phyloP scores from a whole-genome alignment of 768 basidiomycete genomes.

The Mycena metata region DNA sequence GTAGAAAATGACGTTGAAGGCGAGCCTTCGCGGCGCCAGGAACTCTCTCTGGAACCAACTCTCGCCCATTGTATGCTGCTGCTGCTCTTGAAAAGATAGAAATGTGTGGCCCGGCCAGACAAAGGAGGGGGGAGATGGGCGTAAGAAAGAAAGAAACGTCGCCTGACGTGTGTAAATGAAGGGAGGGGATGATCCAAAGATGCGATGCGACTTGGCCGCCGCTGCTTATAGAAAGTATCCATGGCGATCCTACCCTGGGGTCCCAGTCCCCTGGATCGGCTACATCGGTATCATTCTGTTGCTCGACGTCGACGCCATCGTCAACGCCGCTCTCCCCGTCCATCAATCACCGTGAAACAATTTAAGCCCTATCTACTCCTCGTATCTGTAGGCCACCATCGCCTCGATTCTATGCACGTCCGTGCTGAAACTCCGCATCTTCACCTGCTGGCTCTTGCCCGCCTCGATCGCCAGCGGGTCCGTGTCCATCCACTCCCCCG shows the following conservation, averaged over 20 bases:
- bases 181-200: conserved; percentile 34
- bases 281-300: neutral
- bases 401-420: conserved; percentile 98
- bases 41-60: conserved; percentile 83
- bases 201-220: conserved; percentile 21
- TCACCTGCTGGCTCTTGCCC: conserved; percentile 93
- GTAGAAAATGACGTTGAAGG: conserved; percentile 86
- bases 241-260: conserved; percentile 44
- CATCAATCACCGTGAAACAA: neutral
- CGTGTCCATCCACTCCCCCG: conserved; percentile 95
- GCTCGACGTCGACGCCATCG: conserved; percentile 6
- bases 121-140: conserved; percentile 41
- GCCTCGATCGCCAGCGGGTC: conserved; percentile 94
- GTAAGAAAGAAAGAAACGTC: conserved; percentile 43
- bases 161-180: conserved; percentile 36
- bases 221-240: conserved; percentile 40
- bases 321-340: neutral
- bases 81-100: conserved; percentile 43
- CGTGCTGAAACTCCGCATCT: conserved; percentile 96
- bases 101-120: conserved; percentile 69
- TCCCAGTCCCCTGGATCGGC: neutral
- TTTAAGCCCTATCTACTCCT: conserved; percentile 62
- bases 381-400: conserved; percentile 97
- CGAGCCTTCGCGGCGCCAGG: conserved; percentile 70
- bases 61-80: conserved; percentile 65